phyloP scores from a whole-genome alignment of 345 rosid genomes.

The Draba incana region DNA sequence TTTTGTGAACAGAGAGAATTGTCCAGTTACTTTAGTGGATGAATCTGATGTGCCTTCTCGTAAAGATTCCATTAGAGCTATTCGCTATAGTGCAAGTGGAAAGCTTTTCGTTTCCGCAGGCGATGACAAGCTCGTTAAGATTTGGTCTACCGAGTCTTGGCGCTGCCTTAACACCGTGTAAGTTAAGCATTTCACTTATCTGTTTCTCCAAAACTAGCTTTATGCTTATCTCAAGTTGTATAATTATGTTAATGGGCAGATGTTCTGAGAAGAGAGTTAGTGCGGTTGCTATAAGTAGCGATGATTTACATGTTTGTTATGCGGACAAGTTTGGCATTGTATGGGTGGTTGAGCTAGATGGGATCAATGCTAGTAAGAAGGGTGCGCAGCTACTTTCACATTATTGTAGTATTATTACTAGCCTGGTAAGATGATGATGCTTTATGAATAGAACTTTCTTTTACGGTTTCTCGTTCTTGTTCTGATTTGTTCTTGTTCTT shows the following conservation, averaged over 20 bases:
- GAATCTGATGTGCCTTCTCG: conserved; percentile 57
- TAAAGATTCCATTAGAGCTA: conserved; percentile 82
- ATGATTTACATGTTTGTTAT: conserved; percentile 70
- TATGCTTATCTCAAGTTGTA: not conserved
- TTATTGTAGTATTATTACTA: conserved; percentile 94
- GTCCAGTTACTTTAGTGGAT: conserved; percentile 62
- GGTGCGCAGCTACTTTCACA: conserved; percentile 78
- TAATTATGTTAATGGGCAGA: conserved; percentile 42
- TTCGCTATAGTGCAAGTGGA: conserved; percentile 67
- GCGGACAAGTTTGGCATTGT: conserved; percentile 98
- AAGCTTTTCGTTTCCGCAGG: conserved; percentile 87
- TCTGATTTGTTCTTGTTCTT: conserved; percentile 32
- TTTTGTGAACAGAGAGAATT: conserved; percentile 50
- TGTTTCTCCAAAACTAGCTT: not conserved
- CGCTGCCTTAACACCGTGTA: conserved; percentile 68
- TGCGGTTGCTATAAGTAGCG: conserved; percentile 72
- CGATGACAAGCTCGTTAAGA: conserved; percentile 87
- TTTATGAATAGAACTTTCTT: not conserved
- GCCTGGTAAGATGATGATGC: conserved; percentile 54
- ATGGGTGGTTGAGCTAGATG: conserved; percentile 73
- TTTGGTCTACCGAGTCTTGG: conserved; percentile 87
- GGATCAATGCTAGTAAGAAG: conserved; percentile 54
- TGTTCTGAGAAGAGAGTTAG: conserved; percentile 90
- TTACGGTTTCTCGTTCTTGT: conserved; percentile 5
- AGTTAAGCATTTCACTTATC: conserved; percentile 35